Evolutionary conservation across 2,329 filamentous ascomycete species (phyloP).

Genomic region (Monosporascus cannonballus): DNA sequence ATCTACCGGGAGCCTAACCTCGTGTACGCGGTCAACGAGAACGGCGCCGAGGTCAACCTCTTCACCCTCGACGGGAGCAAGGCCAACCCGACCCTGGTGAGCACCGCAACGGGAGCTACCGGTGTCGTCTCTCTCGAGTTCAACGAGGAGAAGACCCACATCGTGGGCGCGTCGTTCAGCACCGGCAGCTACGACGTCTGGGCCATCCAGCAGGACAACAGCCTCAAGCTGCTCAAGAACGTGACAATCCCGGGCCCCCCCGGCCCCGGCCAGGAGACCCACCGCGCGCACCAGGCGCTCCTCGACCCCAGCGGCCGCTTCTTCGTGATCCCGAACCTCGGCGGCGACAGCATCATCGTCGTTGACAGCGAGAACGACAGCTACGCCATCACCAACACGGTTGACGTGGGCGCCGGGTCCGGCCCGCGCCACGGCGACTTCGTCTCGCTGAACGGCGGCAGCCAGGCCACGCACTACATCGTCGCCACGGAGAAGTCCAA

Average conservation of each 20-base stretch:
- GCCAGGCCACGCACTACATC: conserved; percentile 36
- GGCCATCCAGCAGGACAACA: conserved; percentile 32
- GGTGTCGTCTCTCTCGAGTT: conserved; percentile 45
- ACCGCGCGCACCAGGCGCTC: conserved; percentile 41
- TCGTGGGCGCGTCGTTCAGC: conserved; percentile 39
- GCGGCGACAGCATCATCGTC: conserved; percentile 40
- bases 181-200: conserved; percentile 38
- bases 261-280: conserved; percentile 16
- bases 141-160: conserved; percentile 35
- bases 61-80: conserved; percentile 31
- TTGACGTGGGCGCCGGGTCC: conserved; percentile 31
- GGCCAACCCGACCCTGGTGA: conserved; percentile 23
- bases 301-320: conserved; percentile 43
- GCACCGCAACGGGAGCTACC: conserved; percentile 27
- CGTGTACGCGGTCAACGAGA: conserved; percentile 45
- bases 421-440: conserved; percentile 48
- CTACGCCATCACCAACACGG: conserved; percentile 30
- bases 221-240: conserved; percentile 32
- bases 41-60: conserved; percentile 30
- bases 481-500: conserved; percentile 42
- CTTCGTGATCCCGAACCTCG: conserved; percentile 44
- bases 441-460: conserved; percentile 27
- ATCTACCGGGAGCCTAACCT: conserved; percentile 31
- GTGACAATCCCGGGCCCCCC: conserved; percentile 27
- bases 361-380: conserved; percentile 36